Percentiles rank a stretch among this genome's conserved stretches.
Evolutionary conservation across 148 eudicot species (phyloP).

Genomic region (Camellia granthamiana): DNA sequence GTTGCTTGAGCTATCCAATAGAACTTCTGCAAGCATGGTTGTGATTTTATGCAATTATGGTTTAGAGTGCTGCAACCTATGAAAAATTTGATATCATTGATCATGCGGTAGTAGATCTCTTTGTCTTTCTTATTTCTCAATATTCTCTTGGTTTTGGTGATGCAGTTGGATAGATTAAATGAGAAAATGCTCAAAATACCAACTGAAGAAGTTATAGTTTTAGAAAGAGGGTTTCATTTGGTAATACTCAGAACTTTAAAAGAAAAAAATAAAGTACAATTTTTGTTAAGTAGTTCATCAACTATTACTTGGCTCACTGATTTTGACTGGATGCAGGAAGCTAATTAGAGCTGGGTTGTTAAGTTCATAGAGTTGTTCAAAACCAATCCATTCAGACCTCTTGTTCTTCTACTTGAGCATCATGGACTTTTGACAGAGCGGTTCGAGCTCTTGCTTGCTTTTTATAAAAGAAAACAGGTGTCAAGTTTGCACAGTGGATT

Average conservation of each 20-base stretch:
- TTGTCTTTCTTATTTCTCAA: slow-evolving; percentile 2
- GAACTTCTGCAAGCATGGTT: not conserved
- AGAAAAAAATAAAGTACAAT: not conserved
- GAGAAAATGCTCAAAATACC: slow-evolving; percentile 54
- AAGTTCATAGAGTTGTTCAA: slow-evolving; percentile 29
- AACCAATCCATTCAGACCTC: slow-evolving; percentile 66
- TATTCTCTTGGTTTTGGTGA: slow-evolving; percentile 17
- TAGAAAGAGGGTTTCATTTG: slow-evolving; percentile 26
- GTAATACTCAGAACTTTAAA: slow-evolving; percentile 22
- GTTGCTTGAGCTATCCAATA: not conserved
- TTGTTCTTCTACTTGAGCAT: slow-evolving; percentile 46
- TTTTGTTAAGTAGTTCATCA: not conserved
- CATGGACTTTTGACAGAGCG: slow-evolving; percentile 60
- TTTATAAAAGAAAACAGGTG: not conserved
- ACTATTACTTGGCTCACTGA: not conserved
- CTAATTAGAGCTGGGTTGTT: slow-evolving; percentile 20
- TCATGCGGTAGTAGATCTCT: not conserved
- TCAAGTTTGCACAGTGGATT: not conserved
- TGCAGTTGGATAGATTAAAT: slow-evolving; percentile 83
- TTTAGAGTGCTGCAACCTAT: not conserved
- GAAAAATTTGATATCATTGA: not conserved
- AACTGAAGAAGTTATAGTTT: slow-evolving; percentile 18
- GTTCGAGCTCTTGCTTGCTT: slow-evolving; percentile 33
- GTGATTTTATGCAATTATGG: not conserved
- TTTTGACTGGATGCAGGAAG: slow-evolving; percentile 35